Evolutionary conservation across 2,329 filamentous ascomycete species (phyloP).

Genomic region (Colletotrichum melonis): DNA sequence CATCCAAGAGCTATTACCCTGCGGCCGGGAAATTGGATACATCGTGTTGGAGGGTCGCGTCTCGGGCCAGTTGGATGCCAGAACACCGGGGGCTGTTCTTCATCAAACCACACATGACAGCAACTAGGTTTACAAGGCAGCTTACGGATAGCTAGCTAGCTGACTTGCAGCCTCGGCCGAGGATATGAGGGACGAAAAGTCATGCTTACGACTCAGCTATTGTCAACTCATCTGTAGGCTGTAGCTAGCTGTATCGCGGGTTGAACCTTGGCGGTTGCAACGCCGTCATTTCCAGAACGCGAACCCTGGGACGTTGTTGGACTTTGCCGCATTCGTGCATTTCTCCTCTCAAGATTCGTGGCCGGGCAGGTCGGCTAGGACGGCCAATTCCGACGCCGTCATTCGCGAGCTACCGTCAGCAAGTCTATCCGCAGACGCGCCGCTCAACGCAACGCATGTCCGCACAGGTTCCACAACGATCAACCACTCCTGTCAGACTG

Average conservation of each 20-base stretch:
- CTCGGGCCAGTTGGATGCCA: slow-evolving; percentile 14
- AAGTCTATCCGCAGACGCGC: neutral
- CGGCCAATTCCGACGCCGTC: slow-evolving; percentile 7
- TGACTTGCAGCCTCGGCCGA: neutral
- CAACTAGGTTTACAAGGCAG: neutral
- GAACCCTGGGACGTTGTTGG: neutral
- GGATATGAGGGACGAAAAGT: neutral
- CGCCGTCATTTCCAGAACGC: slow-evolving; percentile 26
- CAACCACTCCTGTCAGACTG: slow-evolving; percentile 24
- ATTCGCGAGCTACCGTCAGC: neutral
- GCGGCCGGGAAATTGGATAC: slow-evolving; percentile 27
- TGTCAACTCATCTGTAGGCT: neutral
- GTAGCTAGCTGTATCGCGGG: neutral
- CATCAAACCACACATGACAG: slow-evolving; percentile 29
- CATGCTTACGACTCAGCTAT: neutral
- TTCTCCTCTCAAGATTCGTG: neutral
- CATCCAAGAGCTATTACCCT: slow-evolving; percentile 17
- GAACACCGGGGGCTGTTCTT: slow-evolving; percentile 12
- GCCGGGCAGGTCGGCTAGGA: neutral
- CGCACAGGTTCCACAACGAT: slow-evolving; percentile 19
- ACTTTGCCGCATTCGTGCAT: slow-evolving; percentile 1
- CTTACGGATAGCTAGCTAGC: slow-evolving; percentile 1
- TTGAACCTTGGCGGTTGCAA: slow-evolving; percentile 23
- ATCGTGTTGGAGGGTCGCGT: slow-evolving; percentile 23
- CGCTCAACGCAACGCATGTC: neutral